Conservation (phyloP, 2,329 filamentous ascomycete genomes). For the Neoscytalidium dimidiatum region DNA sequence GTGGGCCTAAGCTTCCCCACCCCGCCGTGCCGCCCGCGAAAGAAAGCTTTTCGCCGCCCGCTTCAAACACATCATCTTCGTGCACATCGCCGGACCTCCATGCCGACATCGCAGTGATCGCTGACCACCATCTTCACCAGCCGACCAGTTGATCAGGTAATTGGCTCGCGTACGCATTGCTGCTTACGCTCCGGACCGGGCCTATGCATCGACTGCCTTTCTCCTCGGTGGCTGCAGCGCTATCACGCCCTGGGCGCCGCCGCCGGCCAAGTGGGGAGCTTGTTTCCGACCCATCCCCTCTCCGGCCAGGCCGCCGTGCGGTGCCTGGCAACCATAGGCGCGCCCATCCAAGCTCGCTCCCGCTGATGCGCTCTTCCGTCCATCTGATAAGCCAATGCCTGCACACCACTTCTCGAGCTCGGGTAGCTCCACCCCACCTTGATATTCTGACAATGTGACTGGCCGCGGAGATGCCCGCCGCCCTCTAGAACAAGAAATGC, state of each 20-base stretch:
- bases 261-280: slow-evolving; percentile 3
- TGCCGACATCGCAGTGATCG: slow-evolving; percentile 1
- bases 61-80: background rate
- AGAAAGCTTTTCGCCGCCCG: no score
- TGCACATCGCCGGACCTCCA: background rate
- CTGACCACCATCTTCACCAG: background rate
- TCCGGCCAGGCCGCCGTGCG: background rate
- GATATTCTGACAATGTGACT: background rate
- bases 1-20: slow-evolving; percentile 2
- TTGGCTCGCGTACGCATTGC: background rate
- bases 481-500: background rate
- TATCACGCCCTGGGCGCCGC: slow-evolving; percentile 1
- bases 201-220: background rate
- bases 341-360: background rate
- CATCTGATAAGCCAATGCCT: slow-evolving; percentile 2
- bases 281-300: background rate
- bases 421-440: slow-evolving; percentile 9
- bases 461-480: slow-evolving; percentile 3
- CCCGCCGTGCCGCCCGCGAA: background rate
- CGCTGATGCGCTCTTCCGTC: background rate
- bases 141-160: background rate
- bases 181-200: background rate
- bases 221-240: slow-evolving; percentile 16
- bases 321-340: slow-evolving; percentile 13
- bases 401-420: background rate